Conservation (phyloP, 306 rosid genomes). For the Cyclanthera cordifolia region DNA sequence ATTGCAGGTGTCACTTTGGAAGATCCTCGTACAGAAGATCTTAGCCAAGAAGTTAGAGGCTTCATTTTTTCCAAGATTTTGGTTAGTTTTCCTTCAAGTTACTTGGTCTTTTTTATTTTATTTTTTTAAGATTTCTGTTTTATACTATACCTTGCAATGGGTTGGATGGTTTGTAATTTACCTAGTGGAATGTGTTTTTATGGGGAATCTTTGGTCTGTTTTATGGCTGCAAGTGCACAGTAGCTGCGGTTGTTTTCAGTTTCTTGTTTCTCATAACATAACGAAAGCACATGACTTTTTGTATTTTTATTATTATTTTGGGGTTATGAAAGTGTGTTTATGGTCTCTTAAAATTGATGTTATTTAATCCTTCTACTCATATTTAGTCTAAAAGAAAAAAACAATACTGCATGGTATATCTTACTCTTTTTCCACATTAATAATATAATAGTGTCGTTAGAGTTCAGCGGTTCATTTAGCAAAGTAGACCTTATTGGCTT, state of each 20-base stretch:
- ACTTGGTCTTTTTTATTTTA: not conserved
- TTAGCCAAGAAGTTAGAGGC: slow-evolving; percentile 97
- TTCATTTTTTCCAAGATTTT: slow-evolving; percentile 88
- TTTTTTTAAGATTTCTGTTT: not conserved
- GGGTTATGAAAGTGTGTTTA: not conserved
- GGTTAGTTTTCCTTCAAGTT: slow-evolving; percentile 40
- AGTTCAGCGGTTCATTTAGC: not conserved
- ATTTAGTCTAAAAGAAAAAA: not conserved
- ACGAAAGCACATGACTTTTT: not conserved
- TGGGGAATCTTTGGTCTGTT: not conserved
- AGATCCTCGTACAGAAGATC: slow-evolving; percentile 96
- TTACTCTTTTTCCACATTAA: not conserved
- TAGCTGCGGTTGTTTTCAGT: not conserved
- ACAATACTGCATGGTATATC: not conserved
- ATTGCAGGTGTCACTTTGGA: slow-evolving; percentile 75
- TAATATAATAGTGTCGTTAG: not conserved
- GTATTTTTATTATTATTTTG: no score
- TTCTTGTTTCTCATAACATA: not conserved
- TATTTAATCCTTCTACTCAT: not conserved
- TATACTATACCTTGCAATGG: not conserved
- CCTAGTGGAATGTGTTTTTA: not conserved
- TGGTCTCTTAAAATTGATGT: not conserved
- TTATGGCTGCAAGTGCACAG: not conserved
- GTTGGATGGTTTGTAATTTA: not conserved
- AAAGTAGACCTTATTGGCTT: not conserved